Evolutionary conservation across 2,329 filamentous ascomycete species (phyloP).

Genomic region (Colletotrichum melonis): DNA sequence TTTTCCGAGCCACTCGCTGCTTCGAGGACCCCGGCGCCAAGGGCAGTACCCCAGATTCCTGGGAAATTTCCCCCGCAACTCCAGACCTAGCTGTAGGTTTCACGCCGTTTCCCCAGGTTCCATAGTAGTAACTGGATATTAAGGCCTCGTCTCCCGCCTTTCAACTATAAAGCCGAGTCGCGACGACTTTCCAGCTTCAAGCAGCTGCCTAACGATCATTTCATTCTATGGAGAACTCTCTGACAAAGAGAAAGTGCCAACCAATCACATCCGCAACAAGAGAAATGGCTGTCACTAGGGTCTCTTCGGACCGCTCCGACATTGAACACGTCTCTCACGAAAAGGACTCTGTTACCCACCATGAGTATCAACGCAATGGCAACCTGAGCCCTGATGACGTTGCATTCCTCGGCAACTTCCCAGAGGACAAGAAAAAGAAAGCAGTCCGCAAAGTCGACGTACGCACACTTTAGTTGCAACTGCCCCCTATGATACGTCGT

Average conservation of each 20-base stretch:
- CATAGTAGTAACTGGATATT: not conserved
- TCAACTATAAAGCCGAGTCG: conserved; percentile 17
- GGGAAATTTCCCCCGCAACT: not conserved
- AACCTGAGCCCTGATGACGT: conserved; percentile 42
- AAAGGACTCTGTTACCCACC: conserved; percentile 40
- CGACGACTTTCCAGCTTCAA: not conserved
- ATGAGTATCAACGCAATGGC: conserved; percentile 36
- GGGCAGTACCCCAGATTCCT: conserved; percentile 16
- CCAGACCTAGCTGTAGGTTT: not conserved
- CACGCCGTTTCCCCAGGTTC: not conserved
- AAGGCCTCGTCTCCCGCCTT: not conserved
- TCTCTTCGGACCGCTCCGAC: conserved; percentile 35
- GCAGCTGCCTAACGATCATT: not conserved
- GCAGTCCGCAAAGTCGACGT: conserved; percentile 46
- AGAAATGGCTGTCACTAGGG: conserved; percentile 32
- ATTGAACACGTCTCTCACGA: conserved; percentile 41
- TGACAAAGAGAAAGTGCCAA: not conserved
- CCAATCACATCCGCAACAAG: not conserved
- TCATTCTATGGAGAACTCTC: not conserved
- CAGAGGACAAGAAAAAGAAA: conserved; percentile 43
- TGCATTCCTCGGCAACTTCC: conserved; percentile 45
- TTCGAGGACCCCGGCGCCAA: conserved; percentile 5
- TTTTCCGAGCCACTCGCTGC: not conserved
- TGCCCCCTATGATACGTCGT: not conserved
- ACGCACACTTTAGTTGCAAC: conserved; percentile 11